Percentiles rank a stretch among this genome's conserved stretches.
Conservation (phyloP, 1,284 basidiomycete genomes). For the Papiliotrema laurentii region DNA sequence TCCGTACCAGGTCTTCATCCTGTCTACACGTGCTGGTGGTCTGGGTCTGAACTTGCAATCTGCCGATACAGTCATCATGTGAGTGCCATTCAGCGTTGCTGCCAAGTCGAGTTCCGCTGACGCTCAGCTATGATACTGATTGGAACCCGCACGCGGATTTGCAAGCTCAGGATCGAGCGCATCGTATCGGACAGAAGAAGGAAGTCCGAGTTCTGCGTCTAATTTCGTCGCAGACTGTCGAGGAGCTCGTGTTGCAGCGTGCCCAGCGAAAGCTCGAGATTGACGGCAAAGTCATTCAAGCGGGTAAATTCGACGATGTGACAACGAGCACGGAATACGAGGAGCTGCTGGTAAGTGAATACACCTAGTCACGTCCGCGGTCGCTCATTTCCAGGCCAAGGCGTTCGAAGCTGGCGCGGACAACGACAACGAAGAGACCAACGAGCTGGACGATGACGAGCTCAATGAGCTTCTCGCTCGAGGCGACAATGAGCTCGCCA, state of each 20-base stretch:
- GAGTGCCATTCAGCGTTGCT: constrained; percentile 46
- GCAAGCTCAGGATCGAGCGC: constrained; percentile 72
- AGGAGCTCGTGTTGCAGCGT: constrained; percentile 93
- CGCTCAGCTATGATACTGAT: constrained; percentile 53
- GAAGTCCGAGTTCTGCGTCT: constrained; percentile 94
- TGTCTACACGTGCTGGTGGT: constrained; percentile 96
- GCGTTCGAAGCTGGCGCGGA: constrained; percentile 57
- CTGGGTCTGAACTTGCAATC: constrained; percentile 96
- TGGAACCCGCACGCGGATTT: constrained; percentile 98
- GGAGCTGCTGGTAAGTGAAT: constrained; percentile 69
- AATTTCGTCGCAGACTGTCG: constrained; percentile 96
- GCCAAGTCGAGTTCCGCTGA: neutral
- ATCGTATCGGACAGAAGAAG: constrained; percentile 99
- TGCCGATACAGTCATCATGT: constrained; percentile 99
- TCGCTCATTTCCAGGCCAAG: constrained; percentile 62
- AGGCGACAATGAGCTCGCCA: constrained; percentile 68
- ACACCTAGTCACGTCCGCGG: neutral
- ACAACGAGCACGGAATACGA: constrained; percentile 98
- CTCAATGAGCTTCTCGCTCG: constrained; percentile 91
- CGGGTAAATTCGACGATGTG: constrained; percentile 98
- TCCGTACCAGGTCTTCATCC: constrained; percentile 88
- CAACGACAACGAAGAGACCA: constrained; percentile 86
- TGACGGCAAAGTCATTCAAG: constrained; percentile 99
- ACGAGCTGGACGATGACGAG: constrained; percentile 96
- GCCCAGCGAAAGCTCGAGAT: constrained; percentile 97